Evolutionary conservation across 352 stramenopile genomes (phyloP), one percentile per base, ranked within the genome.

Genomic region (Phytophthora uliginosa): DNA sequence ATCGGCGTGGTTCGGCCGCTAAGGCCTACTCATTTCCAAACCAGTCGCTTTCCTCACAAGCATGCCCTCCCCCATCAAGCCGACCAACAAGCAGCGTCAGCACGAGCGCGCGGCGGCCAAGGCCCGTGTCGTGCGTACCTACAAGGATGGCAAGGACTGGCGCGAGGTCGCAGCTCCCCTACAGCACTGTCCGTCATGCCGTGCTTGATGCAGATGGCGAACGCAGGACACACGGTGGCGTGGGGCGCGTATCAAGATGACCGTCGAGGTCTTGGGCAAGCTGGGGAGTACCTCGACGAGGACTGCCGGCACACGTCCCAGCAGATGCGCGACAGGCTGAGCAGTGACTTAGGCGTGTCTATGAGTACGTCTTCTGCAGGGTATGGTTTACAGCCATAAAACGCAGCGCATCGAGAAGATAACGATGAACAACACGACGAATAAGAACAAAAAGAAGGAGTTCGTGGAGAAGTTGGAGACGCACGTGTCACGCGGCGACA

Each of bases 191-290:
- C 17, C 55, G 64, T 1, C 42, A 55, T 7, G 24, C 47, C 18
- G 24, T 71, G 7, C 48, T 71, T 12, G 17, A 34, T 18, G 54
- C 36, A 8, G 51, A 54, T 13, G 24, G 26, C 15, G 26, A 58
- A 13, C 51, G 26, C 13, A 58, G 0, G 17, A 38, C 15, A 10
- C 51, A 58, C 26, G 51, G 26, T 12, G 51, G 15, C 15, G 51
- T 58, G 51, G 24, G 51, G 24, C 26, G 26, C 51, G 6, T 1
- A 12, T 40, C 26, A 26, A 26, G 24, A 26, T 2, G n/a, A n/a
- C n/a, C n/a, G n/a, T n/a, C n/a, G n/a, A n/a, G n/a, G n/a, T n/a
- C n/a, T n/a, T n/a, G n/a, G n/a, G n/a, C n/a, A n/a, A n/a, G n/a
- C n/a, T n/a, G n/a, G n/a, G n/a, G n/a, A n/a, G n/a, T n/a, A n/a